A percentile compares a stretch with the other conserved stretches of the same genome.
Evolutionary conservation across 495 filamentous ascomycete species (phyloP).

Genomic region (Chaetomidium leptoderma): DNA sequence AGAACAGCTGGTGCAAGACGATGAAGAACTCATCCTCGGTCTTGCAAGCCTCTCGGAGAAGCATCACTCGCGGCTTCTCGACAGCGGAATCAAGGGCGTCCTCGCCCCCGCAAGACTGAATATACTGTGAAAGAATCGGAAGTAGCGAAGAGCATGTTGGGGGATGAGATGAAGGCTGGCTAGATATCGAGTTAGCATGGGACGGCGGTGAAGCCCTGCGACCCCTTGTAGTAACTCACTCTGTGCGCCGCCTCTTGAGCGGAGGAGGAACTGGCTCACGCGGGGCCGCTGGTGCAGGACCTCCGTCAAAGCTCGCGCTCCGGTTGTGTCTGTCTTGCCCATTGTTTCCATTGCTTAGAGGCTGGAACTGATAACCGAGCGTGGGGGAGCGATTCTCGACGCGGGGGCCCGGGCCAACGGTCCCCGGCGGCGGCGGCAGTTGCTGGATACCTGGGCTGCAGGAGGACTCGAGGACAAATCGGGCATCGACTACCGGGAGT

Average conservation of each 20-base stretch:
- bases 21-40: constrained; percentile 59
- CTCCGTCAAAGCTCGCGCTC: background rate
- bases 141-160: constrained; percentile 17
- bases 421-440: background rate
- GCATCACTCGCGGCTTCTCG: constrained; percentile 50
- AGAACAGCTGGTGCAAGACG: constrained; percentile 65
- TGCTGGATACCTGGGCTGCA: background rate
- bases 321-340: background rate
- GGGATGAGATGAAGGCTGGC: background rate
- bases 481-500: constrained; percentile 25
- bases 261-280: background rate
- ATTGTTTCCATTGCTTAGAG: background rate
- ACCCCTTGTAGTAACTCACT: constrained; percentile 12
- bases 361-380: background rate
- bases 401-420: background rate
- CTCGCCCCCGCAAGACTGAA: constrained; percentile 22
- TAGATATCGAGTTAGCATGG: constrained; percentile 2
- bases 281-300: background rate
- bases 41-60: constrained; percentile 55
- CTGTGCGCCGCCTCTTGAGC: constrained; percentile 23
- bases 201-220: background rate
- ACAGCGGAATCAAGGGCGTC: constrained; percentile 20
- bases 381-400: background rate
- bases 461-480: constrained; percentile 23
- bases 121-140: constrained; percentile 21